Conservation (phyloP, 768 basidiomycete species). For the Amanita phalloides region DNA sequence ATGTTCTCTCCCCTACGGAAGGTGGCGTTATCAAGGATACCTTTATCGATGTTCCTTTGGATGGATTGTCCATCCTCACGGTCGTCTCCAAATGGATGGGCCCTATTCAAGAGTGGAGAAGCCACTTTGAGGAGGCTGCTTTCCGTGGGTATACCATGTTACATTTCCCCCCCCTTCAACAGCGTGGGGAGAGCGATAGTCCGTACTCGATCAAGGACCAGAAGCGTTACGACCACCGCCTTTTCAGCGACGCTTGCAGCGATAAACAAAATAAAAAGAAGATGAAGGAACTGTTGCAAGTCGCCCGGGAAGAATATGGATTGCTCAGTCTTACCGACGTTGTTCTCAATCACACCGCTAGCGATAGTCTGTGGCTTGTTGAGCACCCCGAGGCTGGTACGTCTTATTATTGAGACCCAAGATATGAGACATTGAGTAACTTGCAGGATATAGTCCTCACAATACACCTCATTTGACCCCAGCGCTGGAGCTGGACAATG, state of each 20-base stretch:
- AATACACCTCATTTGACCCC: slow-evolving; percentile 89
- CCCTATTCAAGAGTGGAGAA: slow-evolving; percentile 61
- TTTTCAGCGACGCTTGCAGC: slow-evolving; percentile 38
- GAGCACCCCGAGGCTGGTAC: slow-evolving; percentile 93
- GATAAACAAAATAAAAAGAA: slow-evolving; percentile 41
- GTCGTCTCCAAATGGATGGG: slow-evolving; percentile 99
- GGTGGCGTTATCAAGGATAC: slow-evolving; percentile 44
- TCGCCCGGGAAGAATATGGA: slow-evolving; percentile 79
- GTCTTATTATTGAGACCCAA: slow-evolving; percentile 3
- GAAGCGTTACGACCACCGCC: slow-evolving; percentile 64
- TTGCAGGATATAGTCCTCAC: slow-evolving; percentile 73
- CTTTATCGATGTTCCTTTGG: slow-evolving; percentile 64
- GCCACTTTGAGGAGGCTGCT: slow-evolving; percentile 74
- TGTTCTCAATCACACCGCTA: slow-evolving; percentile 95
- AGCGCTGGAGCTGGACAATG: slow-evolving; percentile 87
- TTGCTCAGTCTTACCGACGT: slow-evolving; percentile 88
- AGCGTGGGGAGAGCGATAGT: slow-evolving; percentile 79
- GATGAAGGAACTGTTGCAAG: slow-evolving; percentile 52
- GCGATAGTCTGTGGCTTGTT: slow-evolving; percentile 83
- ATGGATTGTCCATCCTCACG: slow-evolving; percentile 82
- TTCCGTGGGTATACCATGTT: slow-evolving; percentile 96
- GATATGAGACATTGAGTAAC: neutral
- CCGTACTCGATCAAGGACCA: slow-evolving; percentile 94
- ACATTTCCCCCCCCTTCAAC: slow-evolving; percentile 93
- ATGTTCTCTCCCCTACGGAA: slow-evolving; percentile 38